phyloP scores from a whole-genome alignment of 768 basidiomycete genomes.

The Lentinula sp. region DNA sequence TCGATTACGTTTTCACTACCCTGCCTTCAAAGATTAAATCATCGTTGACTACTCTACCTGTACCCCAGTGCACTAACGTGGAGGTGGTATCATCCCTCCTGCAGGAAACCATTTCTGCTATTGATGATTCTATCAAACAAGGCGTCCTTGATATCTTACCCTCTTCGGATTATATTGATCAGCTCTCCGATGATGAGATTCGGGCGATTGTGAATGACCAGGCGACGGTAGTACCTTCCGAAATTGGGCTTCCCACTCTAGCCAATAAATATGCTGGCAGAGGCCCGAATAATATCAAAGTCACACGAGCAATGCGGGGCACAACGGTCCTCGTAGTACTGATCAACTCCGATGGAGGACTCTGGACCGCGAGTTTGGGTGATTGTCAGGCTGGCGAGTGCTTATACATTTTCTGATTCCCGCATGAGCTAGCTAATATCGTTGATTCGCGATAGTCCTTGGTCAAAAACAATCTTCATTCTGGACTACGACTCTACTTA shows the following conservation, averaged over 20 bases:
- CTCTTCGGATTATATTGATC: conserved; percentile 20
- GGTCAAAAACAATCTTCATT: not conserved
- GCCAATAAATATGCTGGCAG: conserved; percentile 7
- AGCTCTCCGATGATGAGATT: conserved; percentile 34
- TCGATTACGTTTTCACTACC: conserved; percentile 29
- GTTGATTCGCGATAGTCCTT: not conserved
- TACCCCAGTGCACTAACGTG: conserved; percentile 12
- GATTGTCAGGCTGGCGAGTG: conserved; percentile 47
- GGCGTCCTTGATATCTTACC: conserved; percentile 39
- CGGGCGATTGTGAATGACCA: conserved; percentile 32
- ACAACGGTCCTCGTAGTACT: conserved; percentile 45
- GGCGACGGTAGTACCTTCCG: not conserved
- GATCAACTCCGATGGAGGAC: conserved; percentile 34
- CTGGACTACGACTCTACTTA: conserved; percentile 37
- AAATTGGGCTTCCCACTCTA: not conserved
- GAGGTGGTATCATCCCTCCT: conserved; percentile 26
- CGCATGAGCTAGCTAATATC: not conserved
- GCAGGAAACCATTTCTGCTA: conserved; percentile 19
- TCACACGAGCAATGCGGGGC: conserved; percentile 45
- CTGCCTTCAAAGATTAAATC: conserved; percentile 27
- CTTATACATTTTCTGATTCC: not conserved
- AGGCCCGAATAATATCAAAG: conserved; percentile 22
- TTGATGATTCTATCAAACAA: conserved; percentile 32
- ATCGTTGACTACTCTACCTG: conserved; percentile 15
- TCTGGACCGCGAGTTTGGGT: conserved; percentile 55